Evolutionary conservation across 1,139 yeast species (phyloP).

Genomic region (Suhomyces coccinellae): DNA sequence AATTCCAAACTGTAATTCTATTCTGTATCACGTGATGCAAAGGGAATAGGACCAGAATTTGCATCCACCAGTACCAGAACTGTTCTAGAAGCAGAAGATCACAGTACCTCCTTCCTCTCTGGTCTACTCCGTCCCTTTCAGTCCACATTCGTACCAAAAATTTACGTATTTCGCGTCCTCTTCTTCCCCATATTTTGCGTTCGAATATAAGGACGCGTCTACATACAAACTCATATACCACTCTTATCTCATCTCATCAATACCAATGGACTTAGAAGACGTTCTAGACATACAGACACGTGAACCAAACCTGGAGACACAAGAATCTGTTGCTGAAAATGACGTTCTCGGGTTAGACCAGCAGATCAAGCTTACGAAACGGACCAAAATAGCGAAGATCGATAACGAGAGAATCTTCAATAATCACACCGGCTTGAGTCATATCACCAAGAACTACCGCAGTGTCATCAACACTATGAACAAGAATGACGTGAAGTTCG

Average conservation of each 20-base stretch:
- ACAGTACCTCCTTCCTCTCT: too few species aligned
- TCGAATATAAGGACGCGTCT: neutral
- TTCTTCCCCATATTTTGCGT: neutral
- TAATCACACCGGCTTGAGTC: constrained; percentile 47
- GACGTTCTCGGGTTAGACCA: constrained; percentile 44
- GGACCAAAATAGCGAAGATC: constrained; percentile 41
- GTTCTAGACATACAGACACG: constrained; percentile 2
- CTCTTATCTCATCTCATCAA: neutral
- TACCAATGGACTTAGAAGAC: constrained; percentile 11
- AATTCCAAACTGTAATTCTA: too few species aligned
- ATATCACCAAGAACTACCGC: constrained; percentile 41
- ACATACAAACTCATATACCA: neutral
- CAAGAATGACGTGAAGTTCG: constrained; percentile 31
- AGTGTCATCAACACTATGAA: constrained; percentile 32
- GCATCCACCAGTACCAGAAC: too few species aligned
- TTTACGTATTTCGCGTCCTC: neutral
- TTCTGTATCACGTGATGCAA: too few species aligned
- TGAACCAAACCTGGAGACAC: neutral
- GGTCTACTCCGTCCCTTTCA: too few species aligned
- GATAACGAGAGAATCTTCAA: constrained; percentile 53
- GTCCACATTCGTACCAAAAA: too few species aligned
- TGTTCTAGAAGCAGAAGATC: too few species aligned
- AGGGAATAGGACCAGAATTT: too few species aligned
- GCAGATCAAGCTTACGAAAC: constrained; percentile 36
- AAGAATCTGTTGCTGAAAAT: constrained; percentile 12